A percentile compares a stretch with the other conserved stretches of the same genome.
These are phyloP conservation scores for Pestalotiopsis sp. DNA, from an alignment of 2,329 filamentous ascomycete species.

Conservation along the genomic window DNA sequence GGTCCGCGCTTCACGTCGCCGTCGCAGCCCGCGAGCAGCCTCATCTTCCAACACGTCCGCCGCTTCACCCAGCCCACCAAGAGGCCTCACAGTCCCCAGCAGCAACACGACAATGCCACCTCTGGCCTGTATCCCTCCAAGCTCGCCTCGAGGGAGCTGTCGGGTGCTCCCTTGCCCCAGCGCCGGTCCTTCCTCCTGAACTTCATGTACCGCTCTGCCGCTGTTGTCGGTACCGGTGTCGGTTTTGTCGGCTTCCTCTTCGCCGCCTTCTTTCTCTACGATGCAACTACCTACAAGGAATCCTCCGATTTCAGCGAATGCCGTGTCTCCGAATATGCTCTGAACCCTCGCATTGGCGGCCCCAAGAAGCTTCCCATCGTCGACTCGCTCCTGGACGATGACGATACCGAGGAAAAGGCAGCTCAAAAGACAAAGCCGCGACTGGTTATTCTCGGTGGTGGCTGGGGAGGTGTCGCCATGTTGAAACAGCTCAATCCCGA, in stretches of 20 bases:
- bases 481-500: slow-evolving; percentile 88
- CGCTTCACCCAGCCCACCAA: not conserved
- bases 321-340: slow-evolving; percentile 79
- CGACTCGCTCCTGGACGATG: slow-evolving; percentile 85
- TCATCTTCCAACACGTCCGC: not conserved
- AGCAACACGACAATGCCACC: slow-evolving; percentile 3
- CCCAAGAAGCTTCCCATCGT: slow-evolving; percentile 95
- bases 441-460: slow-evolving; percentile 88
- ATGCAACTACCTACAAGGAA: slow-evolving; percentile 87
- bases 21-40: not conserved
- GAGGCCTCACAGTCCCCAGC: slow-evolving; percentile 1
- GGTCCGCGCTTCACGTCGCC: slow-evolving; percentile 1
- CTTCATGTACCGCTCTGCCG: slow-evolving; percentile 71
- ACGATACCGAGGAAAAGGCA: slow-evolving; percentile 73
- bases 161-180: slow-evolving; percentile 56
- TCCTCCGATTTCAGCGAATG: slow-evolving; percentile 70
- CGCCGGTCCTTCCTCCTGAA: slow-evolving; percentile 50
- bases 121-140: slow-evolving; percentile 26
- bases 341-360: slow-evolving; percentile 80
- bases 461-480: slow-evolving; percentile 92
- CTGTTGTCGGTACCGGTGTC: slow-evolving; percentile 75
- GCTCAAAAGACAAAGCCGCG: slow-evolving; percentile 85
- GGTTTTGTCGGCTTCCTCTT: slow-evolving; percentile 70
- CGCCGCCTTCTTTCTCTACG: slow-evolving; percentile 88
- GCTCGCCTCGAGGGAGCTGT: slow-evolving; percentile 44